Evolutionary conservation across 176 grass and related monocot species (phyloP).

Genomic region (Leersia perrieri): DNA sequence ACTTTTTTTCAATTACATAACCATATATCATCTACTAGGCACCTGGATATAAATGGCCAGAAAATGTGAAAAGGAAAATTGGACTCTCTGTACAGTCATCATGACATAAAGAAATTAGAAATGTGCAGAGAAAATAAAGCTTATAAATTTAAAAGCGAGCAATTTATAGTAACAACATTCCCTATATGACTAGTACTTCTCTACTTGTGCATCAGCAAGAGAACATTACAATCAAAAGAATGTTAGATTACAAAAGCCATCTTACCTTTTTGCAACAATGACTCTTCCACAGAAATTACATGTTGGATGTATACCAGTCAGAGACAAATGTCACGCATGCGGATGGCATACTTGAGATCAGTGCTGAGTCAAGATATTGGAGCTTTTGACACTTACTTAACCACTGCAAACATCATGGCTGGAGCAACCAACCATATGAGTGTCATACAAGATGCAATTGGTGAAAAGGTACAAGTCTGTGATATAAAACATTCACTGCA

Average conservation of each 20-base stretch:
- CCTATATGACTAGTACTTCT: constrained; percentile 9
- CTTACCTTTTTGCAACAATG: constrained; percentile 10
- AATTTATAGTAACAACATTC: neutral
- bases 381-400: constrained; percentile 64
- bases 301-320: constrained; percentile 71
- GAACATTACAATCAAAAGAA: constrained; percentile 3
- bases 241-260: constrained; percentile 1
- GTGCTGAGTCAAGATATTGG: constrained; percentile 62
- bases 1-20: neutral
- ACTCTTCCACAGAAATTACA: constrained; percentile 43
- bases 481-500: neutral
- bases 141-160: constrained; percentile 13
- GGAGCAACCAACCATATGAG: constrained; percentile 66
- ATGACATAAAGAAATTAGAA: constrained; percentile 7
- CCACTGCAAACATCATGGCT: constrained; percentile 48
- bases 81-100: neutral
- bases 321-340: constrained; percentile 58
- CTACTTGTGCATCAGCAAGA: constrained; percentile 19
- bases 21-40: constrained; percentile 7
- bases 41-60: neutral
- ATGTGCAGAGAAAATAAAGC: neutral
- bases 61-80: neutral
- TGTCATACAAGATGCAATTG: constrained; percentile 69
- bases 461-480: constrained; percentile 61
- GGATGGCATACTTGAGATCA: constrained; percentile 51